Base-by-base conservation (phyloP, 208 protist genomes). In the Trypanosoma mega region DNA sequence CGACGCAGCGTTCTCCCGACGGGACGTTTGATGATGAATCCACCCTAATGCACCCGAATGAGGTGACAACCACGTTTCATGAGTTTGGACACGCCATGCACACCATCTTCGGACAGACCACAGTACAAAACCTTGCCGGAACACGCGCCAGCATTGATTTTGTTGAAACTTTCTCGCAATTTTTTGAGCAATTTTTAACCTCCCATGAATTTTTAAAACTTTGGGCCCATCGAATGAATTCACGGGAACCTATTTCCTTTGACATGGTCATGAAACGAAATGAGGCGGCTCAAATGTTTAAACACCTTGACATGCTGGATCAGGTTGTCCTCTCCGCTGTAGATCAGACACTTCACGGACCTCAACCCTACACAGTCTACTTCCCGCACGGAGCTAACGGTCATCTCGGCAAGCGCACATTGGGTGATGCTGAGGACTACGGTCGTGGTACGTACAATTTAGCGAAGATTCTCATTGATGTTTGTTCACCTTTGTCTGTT, bases 11-110 rank as follows among this genome's bases (percentile, higher is more conserved):
- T 14, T 72, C 69, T 50, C 41, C 76, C 0, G 79, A 91, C 48
- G 89, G 85, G 20, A 80, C 54, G 30, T 87, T 75, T 68, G 84
- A 96, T 53, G 82, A 90, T 63, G 86, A 97, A 70, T 65, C 80
- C 4, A 92, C 85, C 1, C 72, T 95, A 7, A 86, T 97, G 75
- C 71, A 85, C 34, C 85, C 85, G 31, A 76, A 76, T 61, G 91
- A 98, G 74, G 90, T 97, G 7, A 91, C 76, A 16, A 97, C 94
- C 2, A 59, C 96, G 6, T 97, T 98, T 55, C 94, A 98, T 72
- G 94, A 98, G 70, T 96, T 97, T 52, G 94, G 94, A 14, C 94
- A 98, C 60, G 84, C 88, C 8, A 83, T 97, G 82, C 92, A 97
- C 72, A 94, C 90, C 36, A 94, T 97, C 53, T 95, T 97, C 86